phyloP scores from a whole-genome alignment of 192 early-diverging fungal species.

The Dimargaris xerosporica region DNA sequence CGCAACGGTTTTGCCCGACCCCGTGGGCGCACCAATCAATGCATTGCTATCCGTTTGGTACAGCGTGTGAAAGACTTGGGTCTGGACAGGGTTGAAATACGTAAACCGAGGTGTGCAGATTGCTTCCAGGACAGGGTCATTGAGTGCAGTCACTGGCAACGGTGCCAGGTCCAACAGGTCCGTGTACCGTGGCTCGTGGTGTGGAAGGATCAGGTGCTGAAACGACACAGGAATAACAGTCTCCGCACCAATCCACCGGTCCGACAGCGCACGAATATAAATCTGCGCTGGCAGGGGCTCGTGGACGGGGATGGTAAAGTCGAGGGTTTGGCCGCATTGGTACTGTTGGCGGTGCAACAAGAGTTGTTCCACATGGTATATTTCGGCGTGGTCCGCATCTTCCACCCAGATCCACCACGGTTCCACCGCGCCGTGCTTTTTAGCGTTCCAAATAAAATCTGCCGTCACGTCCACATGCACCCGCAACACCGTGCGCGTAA shows the following conservation, averaged over 20 bases:
- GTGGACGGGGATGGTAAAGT: conserved; percentile 82
- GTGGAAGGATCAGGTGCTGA: conserved; percentile 80
- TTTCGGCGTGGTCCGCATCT: conserved; percentile 72
- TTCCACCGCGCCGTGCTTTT: conserved; percentile 78
- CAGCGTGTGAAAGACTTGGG: conserved; percentile 95
- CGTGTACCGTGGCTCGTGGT: conserved; percentile 70
- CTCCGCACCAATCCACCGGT: conserved; percentile 90
- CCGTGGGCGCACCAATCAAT: conserved; percentile 90
- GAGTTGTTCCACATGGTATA: conserved; percentile 88
- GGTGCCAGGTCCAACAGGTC: conserved; percentile 88
- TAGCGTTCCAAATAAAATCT: conserved; percentile 90
- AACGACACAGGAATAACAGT: conserved; percentile 75
- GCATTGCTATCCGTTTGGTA: conserved; percentile 75
- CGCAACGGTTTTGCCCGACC: conserved; percentile 94
- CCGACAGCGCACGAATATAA: conserved; percentile 83
- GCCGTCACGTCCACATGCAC: conserved; percentile 64
- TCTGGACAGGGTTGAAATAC: conserved; percentile 98
- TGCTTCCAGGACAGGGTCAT: conserved; percentile 65
- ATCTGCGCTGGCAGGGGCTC: conserved; percentile 86
- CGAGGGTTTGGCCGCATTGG: conserved; percentile 49
- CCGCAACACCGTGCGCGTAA: conserved; percentile 82
- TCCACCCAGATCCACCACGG: conserved; percentile 97
- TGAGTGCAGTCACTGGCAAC: conserved; percentile 70
- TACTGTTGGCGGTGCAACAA: conserved; percentile 53
- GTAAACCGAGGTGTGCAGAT: conserved; percentile 73